These are phyloP conservation scores for Nicotiana tomentosiformis DNA, from an alignment of 257 asterid species.

Conservation along the genomic window DNA sequence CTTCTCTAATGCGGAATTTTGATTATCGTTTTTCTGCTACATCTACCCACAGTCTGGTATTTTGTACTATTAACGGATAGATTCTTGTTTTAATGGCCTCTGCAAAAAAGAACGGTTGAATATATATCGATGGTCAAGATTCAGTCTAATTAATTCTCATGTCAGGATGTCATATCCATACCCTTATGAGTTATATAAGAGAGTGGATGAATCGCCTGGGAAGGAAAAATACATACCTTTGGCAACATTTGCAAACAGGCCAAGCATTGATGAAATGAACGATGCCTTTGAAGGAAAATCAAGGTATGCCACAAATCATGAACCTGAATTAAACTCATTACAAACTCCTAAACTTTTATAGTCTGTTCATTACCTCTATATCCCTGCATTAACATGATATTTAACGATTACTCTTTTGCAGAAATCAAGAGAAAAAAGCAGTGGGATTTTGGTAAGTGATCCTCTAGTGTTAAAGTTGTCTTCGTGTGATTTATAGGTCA, in stretches of 20 bases:
- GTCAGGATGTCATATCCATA: conserved; percentile 81
- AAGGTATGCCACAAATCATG: conserved; percentile 38
- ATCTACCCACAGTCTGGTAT: too few relatives aligned
- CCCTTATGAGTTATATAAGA: conserved; percentile 75
- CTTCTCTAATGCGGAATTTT: too few relatives aligned
- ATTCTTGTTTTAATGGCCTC: background rate
- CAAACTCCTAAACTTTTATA: background rate
- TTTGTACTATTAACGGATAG: background rate
- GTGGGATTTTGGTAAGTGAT: conserved; percentile 70
- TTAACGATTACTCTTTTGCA: conserved; percentile 24
- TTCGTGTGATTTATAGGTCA: too few relatives aligned
- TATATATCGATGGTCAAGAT: background rate
- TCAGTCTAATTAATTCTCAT: background rate
- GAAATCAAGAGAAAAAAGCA: conserved; percentile 48
- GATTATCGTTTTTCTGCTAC: too few relatives aligned
- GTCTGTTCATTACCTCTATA: background rate
- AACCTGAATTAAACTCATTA: background rate
- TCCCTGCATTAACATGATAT: background rate
- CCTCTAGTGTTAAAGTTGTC: conserved; percentile 1
- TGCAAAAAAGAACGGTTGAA: background rate
- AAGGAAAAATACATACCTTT: conserved; percentile 67
- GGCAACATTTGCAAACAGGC: conserved; percentile 54
- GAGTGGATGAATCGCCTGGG: conserved; percentile 66
- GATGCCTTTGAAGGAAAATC: conserved; percentile 78
- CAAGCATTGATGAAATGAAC: conserved; percentile 74